These are phyloP conservation scores for Durio zibethinus DNA, from an alignment of 345 rosid genomes.

Conservation along the genomic window DNA sequence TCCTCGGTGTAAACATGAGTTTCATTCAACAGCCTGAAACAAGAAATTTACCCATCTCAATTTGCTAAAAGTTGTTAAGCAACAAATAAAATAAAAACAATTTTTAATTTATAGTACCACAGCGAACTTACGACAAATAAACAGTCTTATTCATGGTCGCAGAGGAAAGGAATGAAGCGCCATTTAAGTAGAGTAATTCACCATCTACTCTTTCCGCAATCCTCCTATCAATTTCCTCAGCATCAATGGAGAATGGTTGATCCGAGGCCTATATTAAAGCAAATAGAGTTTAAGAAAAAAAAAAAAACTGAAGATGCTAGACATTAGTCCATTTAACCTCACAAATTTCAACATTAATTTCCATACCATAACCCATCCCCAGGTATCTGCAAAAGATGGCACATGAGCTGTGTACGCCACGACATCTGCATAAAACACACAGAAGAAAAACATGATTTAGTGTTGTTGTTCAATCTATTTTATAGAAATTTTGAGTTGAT, in stretches of 20 bases:
- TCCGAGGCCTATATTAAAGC: slow-evolving; percentile 62
- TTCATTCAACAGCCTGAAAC: slow-evolving; percentile 75
- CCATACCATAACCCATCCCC: slow-evolving; percentile 98
- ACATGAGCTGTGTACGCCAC: slow-evolving; percentile 88
- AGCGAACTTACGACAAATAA: slow-evolving; percentile 56
- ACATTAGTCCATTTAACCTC: not conserved
- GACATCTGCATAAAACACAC: slow-evolving; percentile 54
- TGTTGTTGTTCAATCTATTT: not conserved
- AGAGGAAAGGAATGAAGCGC: slow-evolving; percentile 72
- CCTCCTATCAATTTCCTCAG: slow-evolving; percentile 65
- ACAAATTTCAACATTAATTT: not conserved
- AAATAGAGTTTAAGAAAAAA: not conserved
- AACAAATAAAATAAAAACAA: not conserved
- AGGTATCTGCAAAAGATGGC: slow-evolving; percentile 94
- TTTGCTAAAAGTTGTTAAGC: not conserved
- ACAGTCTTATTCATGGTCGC: slow-evolving; percentile 84
- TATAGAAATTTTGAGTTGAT: not conserved
- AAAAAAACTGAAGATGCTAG: not conserved
- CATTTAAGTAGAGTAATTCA: slow-evolving; percentile 72
- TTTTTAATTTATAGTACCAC: not conserved
- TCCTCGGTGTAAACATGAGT: slow-evolving; percentile 92
- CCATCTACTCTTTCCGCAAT: slow-evolving; percentile 66
- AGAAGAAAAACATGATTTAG: not conserved
- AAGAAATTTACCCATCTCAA: not conserved
- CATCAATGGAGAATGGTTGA: slow-evolving; percentile 53